A percentile compares a stretch with the other conserved stretches of the same genome.
Conservation (phyloP, 2,329 filamentous ascomycete species). For the Curvularia sp. region DNA sequence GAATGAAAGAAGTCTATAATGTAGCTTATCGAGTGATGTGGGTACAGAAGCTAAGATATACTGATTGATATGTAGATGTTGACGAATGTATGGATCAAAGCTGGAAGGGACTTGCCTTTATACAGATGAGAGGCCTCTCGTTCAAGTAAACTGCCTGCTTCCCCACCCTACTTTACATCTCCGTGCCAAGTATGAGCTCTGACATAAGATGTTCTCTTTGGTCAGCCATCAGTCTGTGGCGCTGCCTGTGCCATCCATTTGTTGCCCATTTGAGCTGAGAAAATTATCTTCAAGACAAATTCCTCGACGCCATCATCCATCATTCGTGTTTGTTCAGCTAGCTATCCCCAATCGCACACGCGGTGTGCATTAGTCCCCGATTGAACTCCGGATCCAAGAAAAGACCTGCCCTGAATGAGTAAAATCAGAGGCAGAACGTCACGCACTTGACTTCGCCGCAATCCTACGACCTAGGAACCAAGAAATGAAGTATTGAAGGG, state of each 20-base stretch:
- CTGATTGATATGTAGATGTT: background rate
- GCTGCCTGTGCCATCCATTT: background rate
- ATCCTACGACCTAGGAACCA: background rate
- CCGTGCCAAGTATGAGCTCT: background rate
- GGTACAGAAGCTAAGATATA: background rate
- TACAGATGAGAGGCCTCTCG: background rate
- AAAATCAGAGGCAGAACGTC: too few relatives aligned
- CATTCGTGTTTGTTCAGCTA: background rate
- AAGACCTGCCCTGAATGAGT: background rate
- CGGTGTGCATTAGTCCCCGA: background rate
- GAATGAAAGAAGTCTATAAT: background rate
- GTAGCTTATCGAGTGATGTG: too few relatives aligned
- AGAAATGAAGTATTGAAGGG: too few relatives aligned
- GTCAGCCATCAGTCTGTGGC: background rate
- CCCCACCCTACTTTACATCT: background rate
- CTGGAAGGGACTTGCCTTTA: background rate
- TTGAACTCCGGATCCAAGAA: background rate
- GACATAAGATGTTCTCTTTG: background rate
- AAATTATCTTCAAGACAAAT: background rate
- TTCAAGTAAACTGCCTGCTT: background rate
- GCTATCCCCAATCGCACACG: background rate
- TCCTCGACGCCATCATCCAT: constrained; percentile 1
- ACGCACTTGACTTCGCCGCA: background rate
- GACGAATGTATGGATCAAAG: background rate
- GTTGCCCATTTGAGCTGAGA: background rate